Evolutionary conservation across 306 rosid species (phyloP), one percentile per base, ranked within the genome.

Genomic region (Sicyos baderoa): DNA sequence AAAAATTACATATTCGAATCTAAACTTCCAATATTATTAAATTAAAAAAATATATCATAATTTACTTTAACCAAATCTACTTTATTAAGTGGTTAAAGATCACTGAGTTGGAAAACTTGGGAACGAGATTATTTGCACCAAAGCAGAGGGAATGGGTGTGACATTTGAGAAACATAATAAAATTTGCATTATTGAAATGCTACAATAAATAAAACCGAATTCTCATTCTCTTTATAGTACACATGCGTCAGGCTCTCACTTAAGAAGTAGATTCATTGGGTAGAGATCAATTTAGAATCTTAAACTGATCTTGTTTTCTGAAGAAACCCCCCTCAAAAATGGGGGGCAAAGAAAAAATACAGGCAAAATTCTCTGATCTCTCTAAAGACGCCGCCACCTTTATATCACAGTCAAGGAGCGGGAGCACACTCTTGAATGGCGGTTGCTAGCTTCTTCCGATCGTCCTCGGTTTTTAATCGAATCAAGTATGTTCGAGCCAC

Each of bases 361-460:
- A 10, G 29, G 50, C 63, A 58, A 75, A 59, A 67, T 23, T 45
- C 35, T 14, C 45, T 40, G 11, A 40, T 40, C 45, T 40, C 42
- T 35, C 2, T 40, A 40, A 73, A 52, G 70, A 50, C 49, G 19
- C 11, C 49, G 19, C 11, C 47, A 51, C 49, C 68, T 25, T 12
- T 21, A 29, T 17, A 71, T 56, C 52, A 1, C 35, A 66, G 65
- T 88, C 83, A 88, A 37, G 91, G 79, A 27, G 78, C 77, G 1
- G 99, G 99, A 47, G 99, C 89, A 78, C 83, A 86, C 61, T 90
- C 96, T 90, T 86, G 88, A 81, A 94, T 90, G 12, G 86, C 90
- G 42, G 90, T 76, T 19, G 91, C 87, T 68, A 94, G 84, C 71
- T 88, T 86, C 67, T 85, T 77, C 71, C 96, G 81, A 80, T 90